Conservation (phyloP, 1,284 basidiomycete species). For the Apiotrichum siamense region DNA sequence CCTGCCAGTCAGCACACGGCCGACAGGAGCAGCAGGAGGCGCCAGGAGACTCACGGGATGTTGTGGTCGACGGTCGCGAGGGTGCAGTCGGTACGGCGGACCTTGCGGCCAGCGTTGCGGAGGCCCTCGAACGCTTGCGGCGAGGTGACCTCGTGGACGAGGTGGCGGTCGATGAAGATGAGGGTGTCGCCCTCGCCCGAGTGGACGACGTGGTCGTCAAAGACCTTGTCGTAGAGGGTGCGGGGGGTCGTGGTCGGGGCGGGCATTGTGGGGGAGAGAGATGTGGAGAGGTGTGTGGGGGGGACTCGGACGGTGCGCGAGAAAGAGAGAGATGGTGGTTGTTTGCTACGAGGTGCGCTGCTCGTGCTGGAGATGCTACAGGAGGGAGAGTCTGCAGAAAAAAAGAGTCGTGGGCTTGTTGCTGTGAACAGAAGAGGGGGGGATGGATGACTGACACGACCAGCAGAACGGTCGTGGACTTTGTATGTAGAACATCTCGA, state of each 20-base stretch:
- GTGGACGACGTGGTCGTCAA: constrained; percentile 84
- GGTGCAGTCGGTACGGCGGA: constrained; percentile 87
- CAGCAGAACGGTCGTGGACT: not conserved
- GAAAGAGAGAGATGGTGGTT: not conserved
- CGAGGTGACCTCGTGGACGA: constrained; percentile 92
- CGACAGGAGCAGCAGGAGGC: not conserved
- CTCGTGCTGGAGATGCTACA: too few species aligned
- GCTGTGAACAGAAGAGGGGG: too few species aligned
- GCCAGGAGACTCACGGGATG: constrained; percentile 64
- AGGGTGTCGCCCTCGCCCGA: constrained; percentile 78
- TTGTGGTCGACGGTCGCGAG: constrained; percentile 95
- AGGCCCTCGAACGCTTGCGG: constrained; percentile 95
- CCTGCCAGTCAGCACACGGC: constrained; percentile 46
- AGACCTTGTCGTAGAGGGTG: constrained; percentile 92
- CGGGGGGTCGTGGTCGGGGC: constrained; percentile 55
- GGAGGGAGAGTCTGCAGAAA: too few species aligned
- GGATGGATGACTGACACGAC: too few species aligned
- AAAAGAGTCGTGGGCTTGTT: too few species aligned
- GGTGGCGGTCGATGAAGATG: constrained; percentile 91
- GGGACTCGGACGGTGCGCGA: not conserved
- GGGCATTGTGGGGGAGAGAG: constrained; percentile 37
- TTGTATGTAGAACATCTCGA: not conserved
- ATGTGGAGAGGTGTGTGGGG: too few species aligned
- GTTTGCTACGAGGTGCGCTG: not conserved
- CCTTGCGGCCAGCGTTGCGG: constrained; percentile 72